These are phyloP conservation scores for Amylocystis lapponica DNA, from an alignment of 768 basidiomycete species.

Conservation along the genomic window DNA sequence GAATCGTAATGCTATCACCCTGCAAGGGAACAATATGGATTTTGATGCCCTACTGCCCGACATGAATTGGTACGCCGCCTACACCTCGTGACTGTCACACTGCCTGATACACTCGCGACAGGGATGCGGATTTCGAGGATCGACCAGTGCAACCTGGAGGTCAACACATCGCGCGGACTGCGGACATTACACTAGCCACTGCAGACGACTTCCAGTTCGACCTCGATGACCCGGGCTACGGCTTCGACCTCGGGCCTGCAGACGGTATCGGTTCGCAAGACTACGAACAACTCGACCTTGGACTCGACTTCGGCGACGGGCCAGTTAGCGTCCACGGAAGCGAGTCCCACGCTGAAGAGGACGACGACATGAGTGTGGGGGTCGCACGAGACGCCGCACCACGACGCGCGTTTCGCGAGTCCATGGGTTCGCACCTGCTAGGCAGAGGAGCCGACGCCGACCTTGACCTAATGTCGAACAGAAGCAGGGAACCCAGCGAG, in stretches of 20 bases:
- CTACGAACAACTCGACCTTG: slow-evolving; percentile 72
- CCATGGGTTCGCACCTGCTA: slow-evolving; percentile 57
- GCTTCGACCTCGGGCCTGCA: slow-evolving; percentile 74
- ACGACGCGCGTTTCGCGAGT: slow-evolving; percentile 41
- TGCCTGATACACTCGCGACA: slow-evolving; percentile 25
- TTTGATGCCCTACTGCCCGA: slow-evolving; percentile 77
- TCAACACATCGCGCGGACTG: slow-evolving; percentile 77
- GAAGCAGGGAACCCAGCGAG: slow-evolving; percentile 61
- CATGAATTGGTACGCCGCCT: slow-evolving; percentile 61
- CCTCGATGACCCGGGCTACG: slow-evolving; percentile 48
- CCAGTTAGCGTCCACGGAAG: slow-evolving; percentile 26
- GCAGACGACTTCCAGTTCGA: slow-evolving; percentile 70
- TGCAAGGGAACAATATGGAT: slow-evolving; percentile 72
- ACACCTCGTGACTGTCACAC: not conserved
- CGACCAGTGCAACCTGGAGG: slow-evolving; percentile 59
- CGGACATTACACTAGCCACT: slow-evolving; percentile 83
- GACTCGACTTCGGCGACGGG: slow-evolving; percentile 70
- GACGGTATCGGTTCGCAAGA: slow-evolving; percentile 87
- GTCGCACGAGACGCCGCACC: slow-evolving; percentile 67
- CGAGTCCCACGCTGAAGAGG: slow-evolving; percentile 28
- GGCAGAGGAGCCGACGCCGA: slow-evolving; percentile 46
- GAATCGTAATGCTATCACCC: slow-evolving; percentile 83
- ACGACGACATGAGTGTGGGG: slow-evolving; percentile 62
- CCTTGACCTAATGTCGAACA: slow-evolving; percentile 55
- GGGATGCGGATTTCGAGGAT: slow-evolving; percentile 79